Evolutionary conservation across 2,329 filamentous ascomycete genomes (phyloP), one percentile per base, ranked within the genome.

Genomic region (Cyphellophora attinorum): DNA sequence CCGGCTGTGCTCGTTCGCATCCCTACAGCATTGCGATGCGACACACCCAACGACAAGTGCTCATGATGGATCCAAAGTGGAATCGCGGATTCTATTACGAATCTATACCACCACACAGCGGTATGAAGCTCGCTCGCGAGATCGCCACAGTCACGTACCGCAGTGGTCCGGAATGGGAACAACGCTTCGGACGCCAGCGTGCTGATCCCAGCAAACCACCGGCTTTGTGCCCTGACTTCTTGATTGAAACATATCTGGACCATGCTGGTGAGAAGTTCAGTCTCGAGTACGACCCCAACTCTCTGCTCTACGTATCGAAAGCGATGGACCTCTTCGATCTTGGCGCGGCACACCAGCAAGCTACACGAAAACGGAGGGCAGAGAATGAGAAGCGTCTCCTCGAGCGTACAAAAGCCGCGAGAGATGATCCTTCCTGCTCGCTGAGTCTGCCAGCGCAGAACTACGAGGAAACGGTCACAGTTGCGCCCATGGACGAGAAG

Each of bases 21-120:
- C 91, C 91, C 1, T 98, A 98, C 64, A 93, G 88, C 58, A 94
- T 98, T 56, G 91, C 91, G 19, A 95, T 98, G 89, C 79, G 91
- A 35, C 91, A 98, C 61, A 94, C 89, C 0, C 91, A 98, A 61
- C 79, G 91, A 17, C 91, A 96, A 64, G 91, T 95, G 1, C 72
- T 98, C 31, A 96, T 98, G 88, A 95, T 95, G 81, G 91, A 98
- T 52, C 86, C 88, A 2, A 86, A 93, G 52, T 98, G 91, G 91
- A 84, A 85, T 48, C 77, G 91, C 21, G 91, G 91, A 2, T 93
- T 89, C 63, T 96, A 96, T 67, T 93, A 94, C 55, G 81, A 79
- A 51, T 19, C 37, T 25, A 77, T 98, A 5, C 91, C 91, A 2
- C 91, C 91, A 1, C 91, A 98, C 53, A 79, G 83, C 0, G 91